phyloP scores from a whole-genome alignment of 192 early-diverging fungal species.

The Umbelopsis isabellina region DNA sequence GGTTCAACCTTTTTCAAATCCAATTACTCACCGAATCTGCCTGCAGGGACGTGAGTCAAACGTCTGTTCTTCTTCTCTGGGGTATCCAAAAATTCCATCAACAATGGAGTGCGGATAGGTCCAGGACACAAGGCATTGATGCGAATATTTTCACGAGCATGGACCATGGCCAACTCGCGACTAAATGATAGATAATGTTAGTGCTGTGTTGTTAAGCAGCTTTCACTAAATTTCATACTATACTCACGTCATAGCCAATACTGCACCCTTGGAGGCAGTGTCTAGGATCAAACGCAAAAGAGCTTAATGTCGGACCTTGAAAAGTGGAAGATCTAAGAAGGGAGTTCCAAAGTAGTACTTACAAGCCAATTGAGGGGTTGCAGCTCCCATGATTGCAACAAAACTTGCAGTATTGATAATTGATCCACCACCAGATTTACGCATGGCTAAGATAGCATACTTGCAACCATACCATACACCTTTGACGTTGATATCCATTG shows the following conservation, averaged over 20 bases:
- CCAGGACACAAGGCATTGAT: conserved; percentile 85
- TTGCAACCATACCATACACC: conserved; percentile 90
- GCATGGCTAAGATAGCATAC: conserved; percentile 77
- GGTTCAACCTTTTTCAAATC: not conserved
- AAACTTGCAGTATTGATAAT: conserved; percentile 89
- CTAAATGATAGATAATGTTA: conserved; percentile 28
- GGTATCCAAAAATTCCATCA: conserved; percentile 85
- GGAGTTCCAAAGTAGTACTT: conserved; percentile 33
- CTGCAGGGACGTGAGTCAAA: conserved; percentile 80
- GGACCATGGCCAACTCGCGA: conserved; percentile 80
- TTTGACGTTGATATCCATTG: conserved; percentile 85
- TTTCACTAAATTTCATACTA: not conserved
- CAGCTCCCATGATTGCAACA: conserved; percentile 76
- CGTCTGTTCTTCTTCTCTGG: conserved; percentile 83
- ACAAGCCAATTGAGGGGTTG: conserved; percentile 85
- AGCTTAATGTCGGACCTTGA: not conserved
- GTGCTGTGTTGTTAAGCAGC: not conserved
- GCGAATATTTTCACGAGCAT: conserved; percentile 86
- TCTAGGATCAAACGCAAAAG: conserved; percentile 45
- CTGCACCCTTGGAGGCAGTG: conserved; percentile 87
- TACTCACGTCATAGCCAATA: conserved; percentile 78
- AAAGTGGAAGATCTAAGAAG: not conserved
- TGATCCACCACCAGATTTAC: conserved; percentile 70
- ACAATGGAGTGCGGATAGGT: conserved; percentile 73
- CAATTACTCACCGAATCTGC: conserved; percentile 67